These are phyloP conservation scores for Diaporthe velutina DNA, from an alignment of 2,329 filamentous ascomycete genomes.

Conservation along the genomic window DNA sequence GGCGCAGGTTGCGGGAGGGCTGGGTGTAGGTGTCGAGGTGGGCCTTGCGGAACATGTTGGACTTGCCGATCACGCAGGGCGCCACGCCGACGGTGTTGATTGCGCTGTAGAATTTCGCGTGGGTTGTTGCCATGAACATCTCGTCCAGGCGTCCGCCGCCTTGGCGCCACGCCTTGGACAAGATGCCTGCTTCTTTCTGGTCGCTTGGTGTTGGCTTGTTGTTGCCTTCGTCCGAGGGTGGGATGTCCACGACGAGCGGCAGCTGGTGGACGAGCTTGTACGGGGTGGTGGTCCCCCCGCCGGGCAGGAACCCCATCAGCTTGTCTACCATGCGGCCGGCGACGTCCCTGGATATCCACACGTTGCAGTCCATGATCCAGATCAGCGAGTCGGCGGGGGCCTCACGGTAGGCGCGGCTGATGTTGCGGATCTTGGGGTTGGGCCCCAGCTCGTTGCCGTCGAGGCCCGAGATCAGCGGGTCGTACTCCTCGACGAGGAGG, in stretches of 20 bases:
- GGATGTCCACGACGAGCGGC: slow-evolving; percentile 86
- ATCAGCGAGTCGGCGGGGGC: slow-evolving; percentile 83
- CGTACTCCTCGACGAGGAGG: slow-evolving; percentile 85
- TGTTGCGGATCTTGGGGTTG: slow-evolving; percentile 98
- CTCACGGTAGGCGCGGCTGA: slow-evolving; percentile 92
- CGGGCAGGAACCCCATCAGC: slow-evolving; percentile 75
- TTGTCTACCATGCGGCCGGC: slow-evolving; percentile 91
- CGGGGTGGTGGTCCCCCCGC: slow-evolving; percentile 63
- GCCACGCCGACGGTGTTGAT: slow-evolving; percentile 95
- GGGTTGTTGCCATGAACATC: slow-evolving; percentile 91
- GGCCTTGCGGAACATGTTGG: slow-evolving; percentile 96
- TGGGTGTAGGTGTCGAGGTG: slow-evolving; percentile 83
- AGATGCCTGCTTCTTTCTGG: not conserved
- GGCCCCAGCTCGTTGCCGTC: slow-evolving; percentile 76
- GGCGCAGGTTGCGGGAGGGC: slow-evolving; percentile 58
- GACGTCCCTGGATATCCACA: slow-evolving; percentile 87
- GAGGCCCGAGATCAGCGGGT: slow-evolving; percentile 73
- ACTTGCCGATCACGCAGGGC: slow-evolving; percentile 95
- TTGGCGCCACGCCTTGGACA: slow-evolving; percentile 47
- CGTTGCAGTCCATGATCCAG: slow-evolving; percentile 97
- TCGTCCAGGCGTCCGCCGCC: slow-evolving; percentile 91
- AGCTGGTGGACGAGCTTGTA: slow-evolving; percentile 97
- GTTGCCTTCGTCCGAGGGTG: slow-evolving; percentile 46
- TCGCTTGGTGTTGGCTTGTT: not conserved
- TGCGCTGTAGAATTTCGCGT: slow-evolving; percentile 97